Base-by-base conservation (phyloP, 148 eudicot genomes). In the Vaccinium darrowii region DNA sequence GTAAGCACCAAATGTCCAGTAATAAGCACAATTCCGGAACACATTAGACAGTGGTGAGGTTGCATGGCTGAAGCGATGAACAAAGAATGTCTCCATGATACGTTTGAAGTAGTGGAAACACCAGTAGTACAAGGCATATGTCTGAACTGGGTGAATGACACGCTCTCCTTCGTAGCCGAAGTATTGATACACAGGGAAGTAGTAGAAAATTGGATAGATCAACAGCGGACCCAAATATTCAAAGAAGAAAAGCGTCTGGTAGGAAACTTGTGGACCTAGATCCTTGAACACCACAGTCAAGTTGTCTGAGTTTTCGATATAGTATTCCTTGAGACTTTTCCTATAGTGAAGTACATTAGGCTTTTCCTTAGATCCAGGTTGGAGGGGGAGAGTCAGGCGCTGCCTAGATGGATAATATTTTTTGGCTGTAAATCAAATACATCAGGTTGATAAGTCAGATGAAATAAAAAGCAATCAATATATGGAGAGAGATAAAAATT, bases 21-120 rank as follows among this genome's bases (percentile, higher is more conserved):
- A 97, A 89, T 95, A 97, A 58, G 92, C 88, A 84, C 98, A 95
- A 85, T 97, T 97, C 51, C 98, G 88, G 81, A 95, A 95, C 87
- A 97, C 98, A 84, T 97, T 97, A 50, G 98, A 90, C 49, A 97
- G 81, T 1, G 99, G 99, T 33, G 99, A 97, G 39, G 99, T 97
- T 82, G 99, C 98, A 82, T 95, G 99, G 89, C 99, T 97, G 88
- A 95, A 97, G 86, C 96, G 95, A 88, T 97, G 99, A 77, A 97
- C 94, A 63, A 97, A 97, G 84, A 97, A 97, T 50, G 98, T 97
- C 83, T 97, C 99, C 96, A 95, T 90, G 43, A 97, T 95, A 84
- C 98, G 98, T 62, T 97, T 97, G 88, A 94, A 94, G 84, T 95
- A 97, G 89, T 97, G 99, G 85, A 97, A 92, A 84, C 98, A 95